Percentiles rank a stretch among this genome's conserved stretches.
Evolutionary conservation across 257 asterid genomes (phyloP).

Genomic region (Nicotiana tabacum): DNA sequence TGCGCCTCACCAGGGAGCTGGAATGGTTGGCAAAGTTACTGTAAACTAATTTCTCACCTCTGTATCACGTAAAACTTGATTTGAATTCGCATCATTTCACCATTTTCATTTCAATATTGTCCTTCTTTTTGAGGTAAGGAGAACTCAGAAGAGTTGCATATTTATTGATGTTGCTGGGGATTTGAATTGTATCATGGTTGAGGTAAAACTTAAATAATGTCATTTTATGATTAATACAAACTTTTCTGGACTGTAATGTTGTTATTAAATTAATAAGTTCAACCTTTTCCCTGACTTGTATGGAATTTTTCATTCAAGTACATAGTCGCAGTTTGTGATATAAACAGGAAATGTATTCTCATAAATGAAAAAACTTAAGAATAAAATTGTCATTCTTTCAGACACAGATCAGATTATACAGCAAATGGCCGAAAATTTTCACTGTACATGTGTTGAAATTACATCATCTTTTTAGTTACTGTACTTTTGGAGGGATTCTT

Average conservation of each 20-base stretch:
- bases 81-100: background rate
- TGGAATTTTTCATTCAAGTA: background rate
- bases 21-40: constrained; percentile 76
- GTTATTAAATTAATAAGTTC: background rate
- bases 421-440: background rate
- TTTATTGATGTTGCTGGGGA: background rate
- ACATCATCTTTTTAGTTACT: background rate
- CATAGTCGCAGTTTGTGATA: background rate
- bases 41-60: constrained; percentile 36
- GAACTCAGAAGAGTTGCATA: background rate
- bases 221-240: constrained; percentile 1
- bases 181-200: too few species aligned
- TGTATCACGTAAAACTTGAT: constrained; percentile 4
- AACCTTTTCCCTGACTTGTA: background rate
- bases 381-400: background rate
- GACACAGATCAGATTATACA: background rate
- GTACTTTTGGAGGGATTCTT: background rate
- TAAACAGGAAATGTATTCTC: background rate
- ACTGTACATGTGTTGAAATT: background rate
- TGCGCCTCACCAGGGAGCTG: constrained; percentile 78
- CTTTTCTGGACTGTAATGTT: background rate
- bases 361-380: background rate
- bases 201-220: background rate
- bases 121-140: background rate
- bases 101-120: background rate